A percentile compares a stretch with the other conserved stretches of the same genome.
Evolutionary conservation across 1,284 basidiomycete genomes (phyloP).

Genomic region (Porogramme epimiltina): DNA sequence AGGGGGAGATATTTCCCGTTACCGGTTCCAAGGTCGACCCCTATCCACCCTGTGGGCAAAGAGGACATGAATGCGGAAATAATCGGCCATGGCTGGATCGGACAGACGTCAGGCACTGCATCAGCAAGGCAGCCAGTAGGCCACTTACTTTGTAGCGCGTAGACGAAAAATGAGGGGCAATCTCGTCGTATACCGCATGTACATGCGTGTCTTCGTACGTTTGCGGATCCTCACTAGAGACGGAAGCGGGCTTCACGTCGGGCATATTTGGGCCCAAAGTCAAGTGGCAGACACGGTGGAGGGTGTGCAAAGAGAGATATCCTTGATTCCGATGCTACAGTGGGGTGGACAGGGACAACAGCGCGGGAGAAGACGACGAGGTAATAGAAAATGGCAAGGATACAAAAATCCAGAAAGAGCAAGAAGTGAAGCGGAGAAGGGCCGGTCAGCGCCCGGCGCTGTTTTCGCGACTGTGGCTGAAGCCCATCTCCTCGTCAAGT

Average conservation of each 20-base stretch:
- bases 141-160: slow-evolving; percentile 85
- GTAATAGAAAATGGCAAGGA: neutral
- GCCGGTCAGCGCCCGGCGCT: slow-evolving; percentile 11
- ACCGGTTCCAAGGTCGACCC: slow-evolving; percentile 94
- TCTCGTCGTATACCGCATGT: slow-evolving; percentile 87
- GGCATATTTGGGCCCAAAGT: slow-evolving; percentile 11
- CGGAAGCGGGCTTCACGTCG: slow-evolving; percentile 40
- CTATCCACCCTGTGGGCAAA: slow-evolving; percentile 79
- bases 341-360: neutral
- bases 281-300: neutral
- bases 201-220: slow-evolving; percentile 77
- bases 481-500: slow-evolving; percentile 78
- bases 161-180: slow-evolving; percentile 90
- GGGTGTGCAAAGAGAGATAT: neutral
- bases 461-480: slow-evolving; percentile 26
- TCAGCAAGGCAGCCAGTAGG: too few species aligned
- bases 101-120: neutral
- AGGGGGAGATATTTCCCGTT: slow-evolving; percentile 96
- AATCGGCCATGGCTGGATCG: slow-evolving; percentile 93
- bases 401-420: neutral
- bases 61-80: slow-evolving; percentile 80
- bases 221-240: slow-evolving; percentile 48
- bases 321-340: slow-evolving; percentile 14
- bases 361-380: slow-evolving; percentile 12
- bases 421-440: slow-evolving; percentile 4